Conservation (phyloP, 805 yeast species). For the Dipodascopsis uninucleata region DNA sequence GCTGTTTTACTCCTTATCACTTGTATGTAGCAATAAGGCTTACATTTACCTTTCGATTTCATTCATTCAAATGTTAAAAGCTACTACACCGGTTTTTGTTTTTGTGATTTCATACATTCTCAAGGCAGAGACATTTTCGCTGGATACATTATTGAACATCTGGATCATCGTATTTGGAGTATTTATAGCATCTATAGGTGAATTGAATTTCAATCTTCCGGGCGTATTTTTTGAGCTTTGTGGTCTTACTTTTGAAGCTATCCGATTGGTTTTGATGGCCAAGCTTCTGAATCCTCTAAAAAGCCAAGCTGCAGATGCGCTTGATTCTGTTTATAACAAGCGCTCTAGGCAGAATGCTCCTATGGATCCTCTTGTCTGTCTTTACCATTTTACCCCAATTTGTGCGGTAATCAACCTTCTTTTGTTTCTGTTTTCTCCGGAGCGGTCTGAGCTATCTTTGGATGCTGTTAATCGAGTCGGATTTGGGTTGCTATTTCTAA, state of each 20-base stretch:
- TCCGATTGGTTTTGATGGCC: constrained; percentile 30
- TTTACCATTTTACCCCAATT: constrained; percentile 30
- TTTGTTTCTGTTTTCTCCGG: constrained; percentile 17
- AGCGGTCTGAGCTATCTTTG: constrained; percentile 14
- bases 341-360: constrained; percentile 11
- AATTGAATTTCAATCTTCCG: constrained; percentile 20
- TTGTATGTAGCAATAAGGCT: constrained; percentile 29
- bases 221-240: constrained; percentile 27
- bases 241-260: constrained; percentile 29
- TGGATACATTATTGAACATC: constrained; percentile 26
- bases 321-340: constrained; percentile 10
- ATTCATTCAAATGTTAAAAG: constrained; percentile 32
- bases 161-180: constrained; percentile 31
- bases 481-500: constrained; percentile 11
- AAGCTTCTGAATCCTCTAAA: constrained; percentile 26
- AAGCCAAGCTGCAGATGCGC: constrained; percentile 5
- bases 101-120: constrained; percentile 28
- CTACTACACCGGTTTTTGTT: constrained; percentile 31
- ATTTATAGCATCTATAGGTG: constrained; percentile 31
- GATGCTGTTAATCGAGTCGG: constrained; percentile 22
- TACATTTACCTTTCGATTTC: constrained; percentile 31
- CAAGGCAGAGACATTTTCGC: constrained; percentile 25
- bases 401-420: constrained; percentile 26
- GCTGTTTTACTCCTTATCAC: constrained; percentile 29
- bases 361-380: constrained; percentile 33